These are phyloP conservation scores for Buxus sempervirens DNA, from an alignment of 164 flowering plant species.

Conservation along the genomic window DNA sequence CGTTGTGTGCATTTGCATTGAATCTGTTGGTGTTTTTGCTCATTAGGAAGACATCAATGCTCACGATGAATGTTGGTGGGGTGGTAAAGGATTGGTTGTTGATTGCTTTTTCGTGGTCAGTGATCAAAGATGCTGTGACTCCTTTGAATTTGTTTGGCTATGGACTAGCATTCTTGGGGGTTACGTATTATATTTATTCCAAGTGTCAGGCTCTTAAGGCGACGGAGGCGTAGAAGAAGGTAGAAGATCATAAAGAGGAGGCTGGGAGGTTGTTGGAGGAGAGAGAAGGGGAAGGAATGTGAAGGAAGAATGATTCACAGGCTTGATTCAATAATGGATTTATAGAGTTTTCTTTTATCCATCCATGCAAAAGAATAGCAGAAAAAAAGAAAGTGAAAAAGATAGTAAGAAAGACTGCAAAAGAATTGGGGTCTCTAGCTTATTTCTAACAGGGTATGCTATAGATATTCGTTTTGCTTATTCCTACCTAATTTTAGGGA, in stretches of 20 bases:
- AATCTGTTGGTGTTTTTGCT: slow-evolving; percentile 28
- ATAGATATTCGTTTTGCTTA: too few species aligned
- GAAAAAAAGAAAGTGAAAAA: too few species aligned
- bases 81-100: slow-evolving; percentile 31
- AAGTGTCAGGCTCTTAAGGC: slow-evolving; percentile 27
- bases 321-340: slow-evolving; percentile 7
- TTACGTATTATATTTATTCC: slow-evolving; percentile 25
- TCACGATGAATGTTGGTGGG: slow-evolving; percentile 32
- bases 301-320: slow-evolving; percentile 17
- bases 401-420: too few species aligned
- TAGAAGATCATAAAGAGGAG: slow-evolving; percentile 18
- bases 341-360: not conserved
- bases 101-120: too few species aligned
- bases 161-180: slow-evolving; percentile 30
- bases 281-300: slow-evolving; percentile 14
- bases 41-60: slow-evolving; percentile 26
- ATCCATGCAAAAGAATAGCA: too few species aligned
- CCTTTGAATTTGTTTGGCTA: slow-evolving; percentile 15
- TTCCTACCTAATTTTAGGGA: too few species aligned
- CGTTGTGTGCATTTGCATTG: slow-evolving; percentile 25
- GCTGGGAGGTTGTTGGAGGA: slow-evolving; percentile 20
- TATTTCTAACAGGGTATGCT: too few species aligned
- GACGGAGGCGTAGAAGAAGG: slow-evolving; percentile 30
- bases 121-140: slow-evolving; percentile 28
- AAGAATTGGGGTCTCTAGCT: too few species aligned